Conservation (phyloP, 768 basidiomycete genomes). For the Nidularia sp. region DNA sequence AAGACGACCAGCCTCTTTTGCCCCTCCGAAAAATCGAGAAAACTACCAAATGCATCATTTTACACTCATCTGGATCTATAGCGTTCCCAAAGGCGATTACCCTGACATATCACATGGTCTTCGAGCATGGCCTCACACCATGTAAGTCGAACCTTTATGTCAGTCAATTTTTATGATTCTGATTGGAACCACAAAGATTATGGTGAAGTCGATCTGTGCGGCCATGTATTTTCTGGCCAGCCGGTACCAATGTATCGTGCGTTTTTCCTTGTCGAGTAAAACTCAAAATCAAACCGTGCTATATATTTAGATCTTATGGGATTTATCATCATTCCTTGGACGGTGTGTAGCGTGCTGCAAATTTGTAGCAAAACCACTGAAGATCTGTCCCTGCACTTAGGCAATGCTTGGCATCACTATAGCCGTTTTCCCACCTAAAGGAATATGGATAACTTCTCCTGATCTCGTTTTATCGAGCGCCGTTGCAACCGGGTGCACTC, state of each 20-base stretch:
- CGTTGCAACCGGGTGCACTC: neutral
- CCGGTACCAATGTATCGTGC: neutral
- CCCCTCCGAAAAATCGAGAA: neutral
- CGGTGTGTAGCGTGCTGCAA: neutral
- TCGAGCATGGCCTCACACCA: neutral
- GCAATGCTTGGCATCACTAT: neutral
- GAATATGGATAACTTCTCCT: neutral
- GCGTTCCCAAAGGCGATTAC: neutral
- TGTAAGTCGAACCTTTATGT: neutral
- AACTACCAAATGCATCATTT: neutral
- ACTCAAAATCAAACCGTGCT: neutral
- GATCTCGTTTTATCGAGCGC: neutral
- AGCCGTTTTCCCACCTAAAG: neutral
- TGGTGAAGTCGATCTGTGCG: neutral
- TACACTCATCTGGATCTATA: neutral
- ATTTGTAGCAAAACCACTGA: neutral
- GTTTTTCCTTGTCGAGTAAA: neutral
- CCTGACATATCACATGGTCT: neutral
- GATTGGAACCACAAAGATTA: neutral
- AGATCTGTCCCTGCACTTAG: neutral
- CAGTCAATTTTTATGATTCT: neutral
- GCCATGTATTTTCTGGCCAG: neutral
- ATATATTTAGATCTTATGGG: neutral
- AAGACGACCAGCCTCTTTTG: neutral
- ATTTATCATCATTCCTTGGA: neutral